A percentile compares a stretch with the other conserved stretches of the same genome.
These are phyloP conservation scores for Scorias spongiosa DNA, from an alignment of 2,329 filamentous ascomycete genomes.

Conservation along the genomic window DNA sequence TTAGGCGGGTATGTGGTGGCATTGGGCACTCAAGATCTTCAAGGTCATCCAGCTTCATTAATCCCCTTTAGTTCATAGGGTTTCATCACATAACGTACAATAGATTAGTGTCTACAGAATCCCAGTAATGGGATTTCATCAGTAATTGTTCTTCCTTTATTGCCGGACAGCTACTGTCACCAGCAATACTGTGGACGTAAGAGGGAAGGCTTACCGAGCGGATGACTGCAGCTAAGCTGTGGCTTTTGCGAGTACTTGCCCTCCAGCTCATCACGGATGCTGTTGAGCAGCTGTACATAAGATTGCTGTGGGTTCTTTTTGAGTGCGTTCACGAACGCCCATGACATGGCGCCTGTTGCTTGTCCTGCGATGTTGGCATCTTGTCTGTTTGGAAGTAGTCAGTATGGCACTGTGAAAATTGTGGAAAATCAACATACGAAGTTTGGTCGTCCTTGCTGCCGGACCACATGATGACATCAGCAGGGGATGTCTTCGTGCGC, in stretches of 20 bases:
- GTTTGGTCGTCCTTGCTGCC: slow-evolving; percentile 94
- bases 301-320: slow-evolving; percentile 91
- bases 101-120: slow-evolving; percentile 24
- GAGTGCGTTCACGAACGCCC: slow-evolving; percentile 82
- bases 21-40: too few species aligned
- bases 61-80: too few species aligned
- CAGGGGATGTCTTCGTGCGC: slow-evolving; percentile 80
- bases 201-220: slow-evolving; percentile 54
- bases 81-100: slow-evolving; percentile 27
- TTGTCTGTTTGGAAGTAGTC: slow-evolving; percentile 41
- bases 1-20: too few species aligned
- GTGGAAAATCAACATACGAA: slow-evolving; percentile 44
- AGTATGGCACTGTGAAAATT: slow-evolving; percentile 3
- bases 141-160: too few species aligned
- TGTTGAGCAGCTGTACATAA: slow-evolving; percentile 91
- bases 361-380: slow-evolving; percentile 78
- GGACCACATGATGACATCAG: slow-evolving; percentile 96
- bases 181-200: too few species aligned
- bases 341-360: slow-evolving; percentile 96
- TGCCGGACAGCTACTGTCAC: too few species aligned
- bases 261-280: slow-evolving; percentile 75
- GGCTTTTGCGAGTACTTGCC: slow-evolving; percentile 88
- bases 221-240: slow-evolving; percentile 90
- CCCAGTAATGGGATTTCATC: slow-evolving; percentile 4
- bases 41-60: too few species aligned